phyloP scores from a whole-genome alignment of 352 stramenopile species.

The Blastocystis sp. region DNA sequence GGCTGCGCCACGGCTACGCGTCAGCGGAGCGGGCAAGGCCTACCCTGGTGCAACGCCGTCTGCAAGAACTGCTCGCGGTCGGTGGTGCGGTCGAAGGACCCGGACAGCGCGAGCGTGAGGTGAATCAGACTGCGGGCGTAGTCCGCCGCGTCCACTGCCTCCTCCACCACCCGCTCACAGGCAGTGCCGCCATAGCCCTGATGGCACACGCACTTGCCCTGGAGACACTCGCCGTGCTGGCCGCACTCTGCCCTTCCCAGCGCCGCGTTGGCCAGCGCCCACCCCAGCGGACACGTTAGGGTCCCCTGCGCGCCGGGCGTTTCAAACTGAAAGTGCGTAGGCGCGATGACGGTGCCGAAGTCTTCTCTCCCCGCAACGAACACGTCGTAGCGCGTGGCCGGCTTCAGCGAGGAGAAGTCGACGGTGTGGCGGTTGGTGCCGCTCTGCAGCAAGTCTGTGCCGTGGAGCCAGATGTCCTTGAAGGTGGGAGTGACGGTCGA shows the following conservation, averaged over 20 bases:
- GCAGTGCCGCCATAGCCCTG: neutral
- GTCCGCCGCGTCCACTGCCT: neutral
- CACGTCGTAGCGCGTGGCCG: slow-evolving; percentile 9
- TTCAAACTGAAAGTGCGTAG: neutral
- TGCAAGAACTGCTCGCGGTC: neutral
- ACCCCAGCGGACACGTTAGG: slow-evolving; percentile 11
- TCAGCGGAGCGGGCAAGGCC: neutral
- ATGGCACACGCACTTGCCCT: slow-evolving; percentile 19
- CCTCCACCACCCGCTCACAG: slow-evolving; percentile 1
- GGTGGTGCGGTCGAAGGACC: neutral
- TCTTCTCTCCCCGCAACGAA: slow-evolving; percentile 28
- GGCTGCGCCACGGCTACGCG: neutral
- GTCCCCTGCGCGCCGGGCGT: neutral
- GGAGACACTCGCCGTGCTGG: slow-evolving; percentile 1
- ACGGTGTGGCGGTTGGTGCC: neutral
- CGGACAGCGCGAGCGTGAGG: neutral
- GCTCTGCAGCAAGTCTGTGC: neutral
- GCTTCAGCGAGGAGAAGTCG: slow-evolving; percentile 30
- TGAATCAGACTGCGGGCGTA: neutral
- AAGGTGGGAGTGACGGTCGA: slow-evolving; percentile 5
- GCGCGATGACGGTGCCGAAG: neutral
- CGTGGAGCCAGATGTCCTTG: slow-evolving; percentile 23
- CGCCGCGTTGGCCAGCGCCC: neutral
- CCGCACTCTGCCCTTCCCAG: neutral
- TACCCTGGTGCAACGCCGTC: neutral